Evolutionary conservation across 2,329 filamentous ascomycete species (phyloP), one percentile per base, ranked within the genome.

Genomic region (Myriosclerotinia duriaeana): DNA sequence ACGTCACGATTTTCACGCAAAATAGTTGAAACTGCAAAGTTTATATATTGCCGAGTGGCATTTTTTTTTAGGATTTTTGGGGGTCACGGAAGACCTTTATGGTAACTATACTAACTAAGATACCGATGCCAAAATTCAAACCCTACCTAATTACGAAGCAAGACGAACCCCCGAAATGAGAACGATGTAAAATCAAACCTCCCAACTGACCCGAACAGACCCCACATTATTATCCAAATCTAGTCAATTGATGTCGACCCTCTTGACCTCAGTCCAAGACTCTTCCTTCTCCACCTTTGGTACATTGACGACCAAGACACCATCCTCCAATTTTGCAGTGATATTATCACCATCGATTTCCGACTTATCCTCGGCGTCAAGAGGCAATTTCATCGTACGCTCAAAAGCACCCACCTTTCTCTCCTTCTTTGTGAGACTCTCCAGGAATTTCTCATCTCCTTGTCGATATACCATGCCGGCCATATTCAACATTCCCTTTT

Each of bases 251-350:
- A 88, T 83, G 66, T 88, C 84, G 52, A 88, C 82, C 76, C 84
- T 84, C 74, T 81, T 82, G 68, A 88, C 81, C 72, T 87, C 84
- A 34, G 86, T 89, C 80, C 86, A 87, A 22, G 55, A 53, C 5
- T 66, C 64, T 71, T 86, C 86, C 77, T 82, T 85, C 74, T 89
- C 86, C 9, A 85, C 74, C 80, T 92, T 93, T 9, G 90, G 90
- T 1, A 96, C 85, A n/a, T 85, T 87, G n/a, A 96, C 82, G 46
- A 88, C 81, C 71, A 96, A 77, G 1, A 96, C 80, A 6, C 92
- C 92, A 75, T 95, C 89, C 77, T 92, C 89, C 78, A 96, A 83
- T 79, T 87, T 92, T 3, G 91, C 91, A 2, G 82, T 84, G 74
- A 95, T 94, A 34, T 78, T 81, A 59, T 88, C 83, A 1, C 82